These are phyloP conservation scores for Rhododendron ovatum DNA, from an alignment of 148 eudicot genomes.

Conservation along the genomic window DNA sequence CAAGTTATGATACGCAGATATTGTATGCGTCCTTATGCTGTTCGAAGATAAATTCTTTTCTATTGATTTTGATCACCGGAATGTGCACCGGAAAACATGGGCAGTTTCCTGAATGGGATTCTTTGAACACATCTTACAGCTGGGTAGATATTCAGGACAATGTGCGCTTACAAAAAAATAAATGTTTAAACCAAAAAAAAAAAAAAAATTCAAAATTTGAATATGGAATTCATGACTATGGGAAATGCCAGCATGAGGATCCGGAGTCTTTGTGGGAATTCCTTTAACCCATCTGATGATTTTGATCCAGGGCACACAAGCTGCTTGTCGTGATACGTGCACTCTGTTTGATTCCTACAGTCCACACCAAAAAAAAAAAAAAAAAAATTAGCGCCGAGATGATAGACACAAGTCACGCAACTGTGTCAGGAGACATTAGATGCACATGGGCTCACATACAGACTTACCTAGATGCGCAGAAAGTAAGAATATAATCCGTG, in stretches of 20 bases:
- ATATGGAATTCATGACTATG: constrained; percentile 9
- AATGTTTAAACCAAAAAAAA: neutral
- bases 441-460: no score
- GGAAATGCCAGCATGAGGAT: constrained; percentile 22
- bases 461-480: constrained; percentile 62
- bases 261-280: constrained; percentile 22
- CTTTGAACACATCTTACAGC: neutral
- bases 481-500: constrained; percentile 58
- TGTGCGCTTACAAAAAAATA: neutral
- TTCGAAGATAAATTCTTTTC: no score
- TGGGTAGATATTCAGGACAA: neutral
- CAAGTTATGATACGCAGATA: no score
- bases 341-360: constrained; percentile 32
- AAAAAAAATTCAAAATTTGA: neutral
- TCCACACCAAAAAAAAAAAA: neutral
- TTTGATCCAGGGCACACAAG: constrained; percentile 27
- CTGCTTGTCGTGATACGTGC: constrained; percentile 31
- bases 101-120: neutral
- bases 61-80: neutral
- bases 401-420: neutral
- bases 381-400: neutral
- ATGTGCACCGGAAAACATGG: neutral
- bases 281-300: constrained; percentile 6
- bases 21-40: neutral
- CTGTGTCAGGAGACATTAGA: no score